A percentile compares a stretch with the other conserved stretches of the same genome.
Evolutionary conservation across 1,284 basidiomycete species (phyloP).

Genomic region (Microstroma glucosiphilum): DNA sequence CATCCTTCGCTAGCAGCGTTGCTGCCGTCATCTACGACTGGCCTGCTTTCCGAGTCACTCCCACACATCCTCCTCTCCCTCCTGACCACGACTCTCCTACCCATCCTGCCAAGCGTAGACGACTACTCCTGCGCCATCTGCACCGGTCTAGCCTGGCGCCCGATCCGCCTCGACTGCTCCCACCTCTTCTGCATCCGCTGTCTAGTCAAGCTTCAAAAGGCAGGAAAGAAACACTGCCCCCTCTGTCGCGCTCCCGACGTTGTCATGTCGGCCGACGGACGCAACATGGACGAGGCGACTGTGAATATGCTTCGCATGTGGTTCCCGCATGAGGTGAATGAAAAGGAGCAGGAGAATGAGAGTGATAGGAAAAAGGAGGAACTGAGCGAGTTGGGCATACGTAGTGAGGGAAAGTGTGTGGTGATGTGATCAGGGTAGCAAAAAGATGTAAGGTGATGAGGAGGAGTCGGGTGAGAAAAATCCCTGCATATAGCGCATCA

Average conservation of each 20-base stretch:
- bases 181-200: conserved; percentile 89
- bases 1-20: conserved; percentile 40
- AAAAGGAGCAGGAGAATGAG: conserved; percentile 67
- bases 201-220: conserved; percentile 87
- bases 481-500: too few species aligned
- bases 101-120: conserved; percentile 75
- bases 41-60: conserved; percentile 53
- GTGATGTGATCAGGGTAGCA: background rate
- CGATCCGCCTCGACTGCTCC: conserved; percentile 70
- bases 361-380: conserved; percentile 13
- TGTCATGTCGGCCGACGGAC: conserved; percentile 39
- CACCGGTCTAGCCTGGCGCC: conserved; percentile 51
- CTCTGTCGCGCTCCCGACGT: conserved; percentile 59
- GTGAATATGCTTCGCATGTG: conserved; percentile 82
- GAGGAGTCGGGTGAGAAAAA: too few species aligned
- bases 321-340: conserved; percentile 79
- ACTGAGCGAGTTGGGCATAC: conserved; percentile 3
- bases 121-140: conserved; percentile 58
- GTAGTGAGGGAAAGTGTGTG: background rate
- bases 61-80: conserved; percentile 77
- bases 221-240: conserved; percentile 72
- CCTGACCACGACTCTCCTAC: conserved; percentile 74
- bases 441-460: too few species aligned
- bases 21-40: conserved; percentile 35
- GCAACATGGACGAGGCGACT: conserved; percentile 68